These are phyloP conservation scores for Candida sp. DNA, from an alignment of 1,139 yeast species.

Conservation along the genomic window DNA sequence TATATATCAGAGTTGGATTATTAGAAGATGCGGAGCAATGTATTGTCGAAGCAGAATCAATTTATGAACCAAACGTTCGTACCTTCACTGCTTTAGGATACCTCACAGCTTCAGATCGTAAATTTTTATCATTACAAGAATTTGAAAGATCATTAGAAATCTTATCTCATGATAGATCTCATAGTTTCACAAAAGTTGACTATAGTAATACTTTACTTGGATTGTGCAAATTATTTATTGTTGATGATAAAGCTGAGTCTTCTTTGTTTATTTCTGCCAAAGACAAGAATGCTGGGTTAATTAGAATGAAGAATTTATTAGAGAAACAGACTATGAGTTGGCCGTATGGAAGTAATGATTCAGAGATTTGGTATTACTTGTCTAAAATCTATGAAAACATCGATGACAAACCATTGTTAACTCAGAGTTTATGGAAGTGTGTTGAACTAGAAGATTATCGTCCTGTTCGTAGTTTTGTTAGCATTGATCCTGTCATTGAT, in stretches of 20 bases:
- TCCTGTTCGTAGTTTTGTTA: slow-evolving; percentile 51
- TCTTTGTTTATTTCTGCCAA: slow-evolving; percentile 40
- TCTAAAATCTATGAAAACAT: slow-evolving; percentile 62
- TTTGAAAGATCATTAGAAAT: slow-evolving; percentile 65
- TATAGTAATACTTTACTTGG: slow-evolving; percentile 67
- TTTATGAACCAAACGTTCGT: slow-evolving; percentile 46
- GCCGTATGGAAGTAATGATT: slow-evolving; percentile 53
- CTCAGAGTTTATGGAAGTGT: slow-evolving; percentile 60
- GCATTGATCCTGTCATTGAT: slow-evolving; percentile 15
- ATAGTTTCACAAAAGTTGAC: slow-evolving; percentile 25
- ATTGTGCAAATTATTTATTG: slow-evolving; percentile 52
- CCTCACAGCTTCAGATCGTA: slow-evolving; percentile 34
- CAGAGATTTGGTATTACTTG: slow-evolving; percentile 76
- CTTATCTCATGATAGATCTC: slow-evolving; percentile 15
- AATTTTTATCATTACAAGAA: slow-evolving; percentile 57
- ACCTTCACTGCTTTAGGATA: slow-evolving; percentile 57
- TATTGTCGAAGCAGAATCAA: slow-evolving; percentile 64
- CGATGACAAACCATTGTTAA: slow-evolving; percentile 53
- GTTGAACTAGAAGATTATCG: slow-evolving; percentile 64
- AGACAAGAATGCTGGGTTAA: slow-evolving; percentile 63
- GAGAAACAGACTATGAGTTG: slow-evolving; percentile 47
- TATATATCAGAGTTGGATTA: slow-evolving; percentile 58
- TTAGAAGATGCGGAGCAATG: slow-evolving; percentile 68
- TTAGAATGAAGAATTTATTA: slow-evolving; percentile 60
- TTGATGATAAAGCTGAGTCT: slow-evolving; percentile 31